Evolutionary conservation across 805 yeast genomes (phyloP), one percentile per base, ranked within the genome.

Genomic region (Phaffomyces thermotolerans): DNA sequence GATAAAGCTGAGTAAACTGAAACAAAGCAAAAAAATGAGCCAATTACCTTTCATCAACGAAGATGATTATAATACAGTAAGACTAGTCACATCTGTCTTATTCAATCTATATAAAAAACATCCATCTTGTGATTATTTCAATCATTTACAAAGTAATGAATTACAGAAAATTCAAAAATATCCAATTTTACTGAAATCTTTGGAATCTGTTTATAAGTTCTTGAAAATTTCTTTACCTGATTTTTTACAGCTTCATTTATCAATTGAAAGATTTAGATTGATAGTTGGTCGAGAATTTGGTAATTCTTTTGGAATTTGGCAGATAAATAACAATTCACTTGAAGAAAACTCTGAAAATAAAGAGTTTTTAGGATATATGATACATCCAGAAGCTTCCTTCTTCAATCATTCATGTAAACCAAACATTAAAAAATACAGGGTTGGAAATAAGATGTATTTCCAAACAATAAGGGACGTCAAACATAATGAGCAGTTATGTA

Each of bases 291-390:
- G 72, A 34, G 82, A 80, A 50, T 72, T 78, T 40, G 81, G 83
- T 14, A 81, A 81, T 54, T 81, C 86, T 1, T 81, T 81, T 59
- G 87, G 87, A 1, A 76, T 79, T 20, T 79, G 86, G 84, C 76
- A 80, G 39, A 58, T 52, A 7, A 59, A 66, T 14, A 50, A 63
- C 3, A 60, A 39, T 27, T 22, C 39, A 8, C 10, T 40, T 4
- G 27, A 51, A 7, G 62, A 57, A 4, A 65, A 65, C 2, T 52
- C 60, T 10, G 83, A 76, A 46, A 71, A 70, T 33, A 58, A 60
- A 43, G 82, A 77, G 45, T 78, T 73, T 50, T 66, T 79, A 40
- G 88, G 88, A 0, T 77, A 77, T 49, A 71, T 75, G 33, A 68
- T 81, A 3, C 76, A 68, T 45, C 84, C 86, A 1, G 70, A 73